phyloP scores from a whole-genome alignment of 306 rosid species.

The Echinosophora koreensis region DNA sequence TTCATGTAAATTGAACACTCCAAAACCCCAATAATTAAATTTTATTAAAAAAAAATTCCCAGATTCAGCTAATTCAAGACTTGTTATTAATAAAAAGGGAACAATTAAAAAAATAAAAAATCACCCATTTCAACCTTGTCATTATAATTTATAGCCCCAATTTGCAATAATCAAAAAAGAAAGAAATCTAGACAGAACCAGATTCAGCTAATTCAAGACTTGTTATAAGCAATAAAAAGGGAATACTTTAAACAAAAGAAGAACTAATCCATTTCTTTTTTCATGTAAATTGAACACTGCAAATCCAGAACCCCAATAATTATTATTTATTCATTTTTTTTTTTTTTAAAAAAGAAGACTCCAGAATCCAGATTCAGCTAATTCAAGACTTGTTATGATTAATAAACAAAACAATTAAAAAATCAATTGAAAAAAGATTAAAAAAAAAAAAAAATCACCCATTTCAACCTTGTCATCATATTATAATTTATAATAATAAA shows the following conservation, averaged over 20 bases:
- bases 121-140: neutral
- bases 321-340: no score
- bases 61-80: slow-evolving; percentile 22
- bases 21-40: neutral
- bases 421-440: no score
- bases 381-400: no score
- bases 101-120: neutral
- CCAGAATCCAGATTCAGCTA: no score
- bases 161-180: neutral
- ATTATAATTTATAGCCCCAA: neutral
- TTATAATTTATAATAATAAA: neutral
- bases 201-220: no score
- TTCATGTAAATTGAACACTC: neutral
- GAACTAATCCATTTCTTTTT: no score
- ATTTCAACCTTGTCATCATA: neutral
- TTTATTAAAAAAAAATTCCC: neutral
- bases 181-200: neutral
- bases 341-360: no score
- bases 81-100: neutral
- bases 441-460: neutral
- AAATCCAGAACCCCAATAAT: no score
- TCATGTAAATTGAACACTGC: no score
- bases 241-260: no score
- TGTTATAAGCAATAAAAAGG: no score
- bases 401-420: no score